A percentile compares a stretch with the other conserved stretches of the same genome.
Conservation (phyloP, 345 rosid genomes). For the Psidium guajava region DNA sequence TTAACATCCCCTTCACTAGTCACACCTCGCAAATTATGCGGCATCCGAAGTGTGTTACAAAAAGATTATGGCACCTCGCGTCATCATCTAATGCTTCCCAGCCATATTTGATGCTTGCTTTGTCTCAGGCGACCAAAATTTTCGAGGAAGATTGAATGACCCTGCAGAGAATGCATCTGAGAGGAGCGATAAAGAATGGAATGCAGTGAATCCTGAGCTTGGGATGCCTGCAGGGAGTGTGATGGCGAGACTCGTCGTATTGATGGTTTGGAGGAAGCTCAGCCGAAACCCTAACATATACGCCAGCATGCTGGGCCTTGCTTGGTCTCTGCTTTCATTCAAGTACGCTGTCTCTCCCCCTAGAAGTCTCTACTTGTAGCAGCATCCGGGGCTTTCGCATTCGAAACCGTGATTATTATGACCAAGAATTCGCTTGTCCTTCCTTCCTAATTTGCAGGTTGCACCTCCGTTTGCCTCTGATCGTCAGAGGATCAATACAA, state of each 20-base stretch:
- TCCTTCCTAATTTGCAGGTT: not conserved
- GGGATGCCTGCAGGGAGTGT: not conserved
- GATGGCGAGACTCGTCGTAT: not conserved
- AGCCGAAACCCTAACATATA: conserved; percentile 7
- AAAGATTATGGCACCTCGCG: not conserved
- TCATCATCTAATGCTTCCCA: not conserved
- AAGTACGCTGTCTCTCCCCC: not conserved
- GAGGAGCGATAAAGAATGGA: not conserved
- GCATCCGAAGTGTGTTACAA: not conserved
- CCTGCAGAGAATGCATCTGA: not conserved
- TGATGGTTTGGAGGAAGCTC: conserved; percentile 11
- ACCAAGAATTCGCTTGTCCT: not conserved
- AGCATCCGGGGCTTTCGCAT: not conserved
- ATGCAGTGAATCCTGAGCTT: not conserved
- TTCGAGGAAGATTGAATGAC: not conserved
- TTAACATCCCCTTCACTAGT: not conserved
- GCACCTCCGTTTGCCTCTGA: conserved; percentile 3
- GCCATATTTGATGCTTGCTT: not conserved
- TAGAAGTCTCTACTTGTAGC: not conserved
- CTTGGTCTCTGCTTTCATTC: conserved; percentile 9
- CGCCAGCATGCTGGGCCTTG: conserved; percentile 1
- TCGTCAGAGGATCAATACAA: not conserved
- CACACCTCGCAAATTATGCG: not conserved
- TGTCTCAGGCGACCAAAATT: not conserved
- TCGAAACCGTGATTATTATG: not conserved